Conservation (phyloP, 2,329 filamentous ascomycete genomes). For the Talaromyces sp. region DNA sequence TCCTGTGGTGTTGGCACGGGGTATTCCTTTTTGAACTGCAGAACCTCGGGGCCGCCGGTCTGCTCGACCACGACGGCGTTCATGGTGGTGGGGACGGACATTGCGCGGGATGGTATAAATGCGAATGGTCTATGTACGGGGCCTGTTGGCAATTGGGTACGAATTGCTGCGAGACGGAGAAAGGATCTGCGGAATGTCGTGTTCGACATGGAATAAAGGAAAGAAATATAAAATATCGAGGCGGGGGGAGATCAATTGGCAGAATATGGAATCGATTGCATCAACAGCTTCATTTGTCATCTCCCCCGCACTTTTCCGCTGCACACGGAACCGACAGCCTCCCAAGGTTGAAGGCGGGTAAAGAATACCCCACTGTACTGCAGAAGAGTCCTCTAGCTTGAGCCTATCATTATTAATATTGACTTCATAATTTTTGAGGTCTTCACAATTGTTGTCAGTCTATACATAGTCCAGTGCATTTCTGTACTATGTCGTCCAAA, state of each 20-base stretch:
- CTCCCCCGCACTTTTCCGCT: conserved; percentile 19
- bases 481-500: no score
- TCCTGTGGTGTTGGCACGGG: conserved; percentile 69
- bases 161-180: conserved; percentile 18
- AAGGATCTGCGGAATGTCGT: conserved; percentile 13
- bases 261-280: neutral
- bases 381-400: no score
- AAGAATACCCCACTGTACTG: no score
- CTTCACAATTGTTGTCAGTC: no score
- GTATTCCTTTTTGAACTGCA: conserved; percentile 70
- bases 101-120: conserved; percentile 38
- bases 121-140: conserved; percentile 5
- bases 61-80: conserved; percentile 72
- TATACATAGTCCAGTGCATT: no score
- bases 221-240: neutral
- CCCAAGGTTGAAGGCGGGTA: no score
- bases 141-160: conserved; percentile 15
- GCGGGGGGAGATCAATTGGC: neutral
- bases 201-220: conserved; percentile 15
- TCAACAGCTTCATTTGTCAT: conserved; percentile 19
- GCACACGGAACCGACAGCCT: no score
- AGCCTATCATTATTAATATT: no score
- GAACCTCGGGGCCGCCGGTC: conserved; percentile 71
- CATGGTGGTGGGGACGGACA: conserved; percentile 66
- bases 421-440: no score